Percentiles rank a stretch among this genome's conserved stretches.
Evolutionary conservation across 1,284 basidiomycete species (phyloP).

Genomic region (Wallemia ichthyophaga): DNA sequence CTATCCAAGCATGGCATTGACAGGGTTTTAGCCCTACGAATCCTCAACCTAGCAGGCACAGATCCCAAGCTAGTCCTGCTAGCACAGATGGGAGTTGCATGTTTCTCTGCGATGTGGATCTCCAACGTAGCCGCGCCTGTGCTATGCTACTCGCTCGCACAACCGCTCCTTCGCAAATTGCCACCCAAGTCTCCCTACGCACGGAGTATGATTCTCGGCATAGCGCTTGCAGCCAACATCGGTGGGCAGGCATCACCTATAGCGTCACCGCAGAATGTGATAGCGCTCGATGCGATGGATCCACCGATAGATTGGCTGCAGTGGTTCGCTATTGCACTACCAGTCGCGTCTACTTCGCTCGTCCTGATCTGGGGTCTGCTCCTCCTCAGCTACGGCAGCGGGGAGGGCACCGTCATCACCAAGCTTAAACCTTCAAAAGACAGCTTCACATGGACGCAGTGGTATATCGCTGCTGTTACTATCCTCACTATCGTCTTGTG

Average conservation of each 20-base stretch:
- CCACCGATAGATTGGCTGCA: conserved; percentile 58
- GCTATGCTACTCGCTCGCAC: conserved; percentile 70
- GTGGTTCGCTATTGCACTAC: conserved; percentile 84
- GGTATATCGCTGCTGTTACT: conserved; percentile 62
- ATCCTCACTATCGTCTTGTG: conserved; percentile 65
- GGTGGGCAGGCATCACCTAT: conserved; percentile 80
- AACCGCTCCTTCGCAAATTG: conserved; percentile 80
- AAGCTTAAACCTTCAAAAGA: conserved; percentile 53
- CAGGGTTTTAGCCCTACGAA: conserved; percentile 68
- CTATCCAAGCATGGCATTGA: conserved; percentile 94
- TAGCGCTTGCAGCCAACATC: conserved; percentile 88
- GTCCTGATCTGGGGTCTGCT: conserved; percentile 74
- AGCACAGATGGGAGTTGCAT: conserved; percentile 85
- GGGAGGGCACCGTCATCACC: conserved; percentile 49
- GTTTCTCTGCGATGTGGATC: conserved; percentile 99
- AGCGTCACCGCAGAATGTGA: conserved; percentile 58
- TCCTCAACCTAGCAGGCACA: conserved; percentile 68
- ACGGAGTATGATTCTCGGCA: conserved; percentile 76
- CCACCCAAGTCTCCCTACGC: conserved; percentile 65
- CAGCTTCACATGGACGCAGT: conserved; percentile 52
- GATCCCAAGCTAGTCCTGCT: conserved; percentile 59
- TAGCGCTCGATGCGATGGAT: conserved; percentile 67
- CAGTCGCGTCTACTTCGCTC: conserved; percentile 59
- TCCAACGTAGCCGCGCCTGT: conserved; percentile 94
- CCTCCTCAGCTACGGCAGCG: conserved; percentile 57